Base-by-base conservation (phyloP, 169 alveolate species). In the Condylostoma magnum region DNA sequence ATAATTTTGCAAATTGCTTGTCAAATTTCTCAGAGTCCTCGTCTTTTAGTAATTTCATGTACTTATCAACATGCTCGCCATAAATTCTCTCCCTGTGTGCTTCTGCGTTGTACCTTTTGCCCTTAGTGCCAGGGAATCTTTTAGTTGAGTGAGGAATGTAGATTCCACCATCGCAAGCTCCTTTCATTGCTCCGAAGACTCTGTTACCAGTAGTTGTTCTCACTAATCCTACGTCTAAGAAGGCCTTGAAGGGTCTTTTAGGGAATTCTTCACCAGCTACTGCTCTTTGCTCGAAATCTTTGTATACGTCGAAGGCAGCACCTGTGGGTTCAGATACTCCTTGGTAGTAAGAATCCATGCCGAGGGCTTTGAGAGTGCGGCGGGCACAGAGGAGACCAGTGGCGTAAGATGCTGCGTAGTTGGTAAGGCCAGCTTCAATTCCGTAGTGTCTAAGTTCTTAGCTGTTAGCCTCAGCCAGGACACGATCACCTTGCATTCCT, bases 121-220 rank as follows among this genome's bases (percentile, higher is more conserved):
- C 98, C 48, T 86, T 82, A 94, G 86, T 97, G 52, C 99, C 99
- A 22, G 99, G 99, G 99, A 99, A 99, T 80, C 99, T 94, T 91
- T 95, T 96, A 89, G 91, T 92, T 65, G 96, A 91, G 96, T 99
- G 99, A n/a, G 99, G 99, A 53, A 99, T 94, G 80, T 96, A 95
- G 55, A 98, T 84, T 33, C 99, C 99, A 36, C 99, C 99, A 85
- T 99, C 99, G 50, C 96, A 93, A 48, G 99, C 99, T 30, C 99
- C 99, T 93, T 99, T 99, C 92, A 99, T 90, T 47, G 99, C 99
- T 52, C 99, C 99, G 91, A 98, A 99, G 41, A 97, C 99, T 79
- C 99, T 97, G 92, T 96, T 96, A 36, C 99, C 99, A 60, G 98
- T 95, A 57, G 99, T 98, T 71, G 99, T 98, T 71, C 98, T 94